These are phyloP conservation scores for Fonsecaea pugnacius DNA, from an alignment of 2,329 filamentous ascomycete species.

Conservation along the genomic window DNA sequence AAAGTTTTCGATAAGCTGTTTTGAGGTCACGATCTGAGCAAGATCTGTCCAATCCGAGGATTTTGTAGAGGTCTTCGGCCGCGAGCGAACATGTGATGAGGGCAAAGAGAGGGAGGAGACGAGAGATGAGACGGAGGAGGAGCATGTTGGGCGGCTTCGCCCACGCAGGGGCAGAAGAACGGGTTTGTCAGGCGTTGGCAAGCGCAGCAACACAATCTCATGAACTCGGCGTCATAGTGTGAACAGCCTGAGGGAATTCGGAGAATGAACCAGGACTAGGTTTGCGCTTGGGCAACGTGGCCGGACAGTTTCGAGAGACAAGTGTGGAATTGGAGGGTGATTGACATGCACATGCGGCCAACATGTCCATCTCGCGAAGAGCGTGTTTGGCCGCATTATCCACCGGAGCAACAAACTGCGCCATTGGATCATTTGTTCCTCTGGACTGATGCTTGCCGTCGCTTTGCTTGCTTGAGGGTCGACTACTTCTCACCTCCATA, in stretches of 20 bases:
- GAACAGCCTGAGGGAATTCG: neutral
- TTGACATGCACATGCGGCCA: constrained; percentile 11
- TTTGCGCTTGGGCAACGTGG: neutral
- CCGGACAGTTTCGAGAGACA: neutral
- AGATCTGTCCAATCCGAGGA: constrained; percentile 77
- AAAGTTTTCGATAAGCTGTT: constrained; percentile 85
- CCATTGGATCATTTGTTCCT: neutral
- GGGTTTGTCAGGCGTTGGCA: neutral
- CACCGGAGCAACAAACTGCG: constrained; percentile 14
- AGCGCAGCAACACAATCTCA: neutral
- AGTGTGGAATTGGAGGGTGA: neutral
- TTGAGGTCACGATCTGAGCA: constrained; percentile 90
- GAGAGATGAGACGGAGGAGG: constrained; percentile 28
- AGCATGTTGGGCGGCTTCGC: constrained; percentile 28
- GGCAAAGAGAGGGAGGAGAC: constrained; percentile 31
- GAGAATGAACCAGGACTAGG: neutral
- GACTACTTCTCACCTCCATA: neutral
- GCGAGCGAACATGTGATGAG: constrained; percentile 30
- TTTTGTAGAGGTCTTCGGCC: constrained; percentile 60
- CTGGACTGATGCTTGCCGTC: neutral
- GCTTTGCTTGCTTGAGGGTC: neutral
- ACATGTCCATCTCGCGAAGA: constrained; percentile 19
- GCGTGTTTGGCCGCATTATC: constrained; percentile 25
- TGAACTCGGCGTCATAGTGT: neutral
- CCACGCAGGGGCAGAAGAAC: constrained; percentile 5